Evolutionary conservation across 139 green algal genomes (phyloP), one percentile per base, ranked within the genome.

Genomic region (Tetraselmis chui): DNA sequence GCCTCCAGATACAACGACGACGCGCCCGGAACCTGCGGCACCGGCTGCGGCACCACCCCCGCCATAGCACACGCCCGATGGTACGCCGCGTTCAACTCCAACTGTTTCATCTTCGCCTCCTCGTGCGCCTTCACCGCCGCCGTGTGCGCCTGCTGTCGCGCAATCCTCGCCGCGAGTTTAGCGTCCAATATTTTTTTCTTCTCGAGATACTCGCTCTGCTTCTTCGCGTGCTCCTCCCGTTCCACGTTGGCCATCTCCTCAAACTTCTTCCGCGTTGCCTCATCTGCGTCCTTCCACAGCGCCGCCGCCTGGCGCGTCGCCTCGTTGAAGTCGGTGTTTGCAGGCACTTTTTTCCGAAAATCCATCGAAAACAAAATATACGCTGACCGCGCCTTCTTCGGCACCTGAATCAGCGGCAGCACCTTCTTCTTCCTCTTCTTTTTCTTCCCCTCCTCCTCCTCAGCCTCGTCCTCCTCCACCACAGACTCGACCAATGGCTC

Each of bases 311-410:
- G 80, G 58, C 45, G 45, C 2, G 80, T 83, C 59, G 58, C 80
- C 25, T 83, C 59, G 29, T 83, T 83, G 80, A 83, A 83, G 80
- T 28, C n/a, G 28, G 78, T 83, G 80, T 26, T 28, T 26, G 59
- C 29, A 29, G 76, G 58, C 80, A 83, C 29, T 1, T 75, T 83
- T 29, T 83, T 83, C 45, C 80, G 76, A 29, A 78, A 83, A 29
- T 83, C 80, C 80, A 83, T 83, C 59, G 59, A 79, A 59, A 83
- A 83, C 29, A 83, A 59, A 23, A 83, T 79, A 29, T 83, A 83
- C 30, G 80, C 80, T 1, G 45, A 79, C 45, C 80, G 75, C 23
- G 80, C 28, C 59, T 67, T 31, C 80, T 83, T 83, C 22, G 59
- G 80, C 28, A 30, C 59, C 32, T 83, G 45, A 18, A 67, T 67